Evolutionary conservation across 192 early-diverging fungal species (phyloP), one percentile per base, ranked within the genome.

Genomic region (Coemansia sp.): DNA sequence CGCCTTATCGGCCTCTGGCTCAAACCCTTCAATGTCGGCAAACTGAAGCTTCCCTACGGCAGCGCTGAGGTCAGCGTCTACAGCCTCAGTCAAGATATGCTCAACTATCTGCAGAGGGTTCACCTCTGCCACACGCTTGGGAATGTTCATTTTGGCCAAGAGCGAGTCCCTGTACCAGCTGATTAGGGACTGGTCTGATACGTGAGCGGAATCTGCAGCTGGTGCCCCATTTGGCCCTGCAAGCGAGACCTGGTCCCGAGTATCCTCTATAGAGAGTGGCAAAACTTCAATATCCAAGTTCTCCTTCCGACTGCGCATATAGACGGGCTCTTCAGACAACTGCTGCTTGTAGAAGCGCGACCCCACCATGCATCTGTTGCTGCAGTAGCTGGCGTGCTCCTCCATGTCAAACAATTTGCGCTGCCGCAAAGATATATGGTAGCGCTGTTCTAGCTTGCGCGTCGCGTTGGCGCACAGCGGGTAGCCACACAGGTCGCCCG

Each of bases 321-420:
- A 96, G 0, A 90, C 60, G 0, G 94, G 89, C 57, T 94, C 91
- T 9, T 87, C 85, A 0, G 88, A 83, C 24, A 96, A 60, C 79
- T 96, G 94, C 13, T 82, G 64, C 24, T 53, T 72, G 60, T 86
- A 87, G 70, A 90, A 92, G 18, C 83, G 85, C 6, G 91, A 92
- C 11, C 87, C 87, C 1, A 87, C 86, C 66, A 91, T 79, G 66
- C 94, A 96, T 0, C 63, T 64, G 36, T 79, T 78, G 7, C 89
- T 89, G 61, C 94, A 96, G 63, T 83, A 96, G 42, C 71, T 65
- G 34, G 83, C 80, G 9, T 90, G 77, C 43, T 89, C 87, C 0
- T 86, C 82, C 3, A 88, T 85, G 69, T 94, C 92, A 65, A 84
- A 94, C 5, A 96, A 87, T 74, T 94, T 93, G 37, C 88, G 84